Evolutionary conservation across 257 asterid genomes (phyloP), one percentile per base, ranked within the genome.

Genomic region (Orobanche coerulescens): DNA sequence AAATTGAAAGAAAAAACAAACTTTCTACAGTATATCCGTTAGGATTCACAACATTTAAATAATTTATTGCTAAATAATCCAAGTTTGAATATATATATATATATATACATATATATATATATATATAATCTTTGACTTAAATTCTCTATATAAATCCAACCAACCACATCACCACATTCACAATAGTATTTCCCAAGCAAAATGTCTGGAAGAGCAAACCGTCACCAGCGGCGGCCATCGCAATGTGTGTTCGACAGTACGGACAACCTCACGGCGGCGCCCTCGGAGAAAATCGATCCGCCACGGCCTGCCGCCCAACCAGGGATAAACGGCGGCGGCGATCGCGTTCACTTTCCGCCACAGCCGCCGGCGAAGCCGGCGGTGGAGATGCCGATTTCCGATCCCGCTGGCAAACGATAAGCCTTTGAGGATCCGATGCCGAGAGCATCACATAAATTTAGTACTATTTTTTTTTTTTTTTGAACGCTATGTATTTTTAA

Each of bases 181-280:
- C 70, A 61, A 60, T 9, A 69, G 71, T 50, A 39, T 22, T 64
- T 24, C 6, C 14, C 69, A 11, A 18, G 13, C 23, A 66, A 52
- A 67, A 84, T 84, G 96, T 84, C 96, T 16, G 73, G 81, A 25
- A 79, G 84, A 73, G 54, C 70, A 24, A 70, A 65, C 78, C 96
- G 91, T 57, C 96, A 87, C 77, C 84, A 78, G 37, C 81, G 96
- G 67, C 80, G 82, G 30, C 89, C 94, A 9, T 87, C 96, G 0
- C 96, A 84, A 75, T 71, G 88, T 8, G 71, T 75, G 34, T 87
- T 87, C 71, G 77, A 66, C 10, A 18, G 82, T 46, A 87, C 94
- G 14, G 95, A 82, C 61, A 66, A 82, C 46, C 79, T 86, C 68
- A 39, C 82, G 14, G 85, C 70, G 52, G 85, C 90, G 1, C 46